These are phyloP conservation scores for Mycena galopus DNA, from an alignment of 768 basidiomycete genomes.

Conservation along the genomic window DNA sequence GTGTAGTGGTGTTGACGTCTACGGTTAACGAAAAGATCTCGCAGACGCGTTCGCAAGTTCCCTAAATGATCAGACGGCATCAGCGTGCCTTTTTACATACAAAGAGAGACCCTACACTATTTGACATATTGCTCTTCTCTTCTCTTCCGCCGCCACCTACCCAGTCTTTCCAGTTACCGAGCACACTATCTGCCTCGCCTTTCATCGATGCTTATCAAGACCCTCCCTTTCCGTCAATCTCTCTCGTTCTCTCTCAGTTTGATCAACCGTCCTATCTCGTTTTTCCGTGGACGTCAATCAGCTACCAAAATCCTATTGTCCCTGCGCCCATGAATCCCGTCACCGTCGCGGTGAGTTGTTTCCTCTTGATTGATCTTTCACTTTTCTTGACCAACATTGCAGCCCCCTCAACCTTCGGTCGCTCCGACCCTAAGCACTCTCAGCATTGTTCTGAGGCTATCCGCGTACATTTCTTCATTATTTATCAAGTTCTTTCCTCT, in stretches of 20 bases:
- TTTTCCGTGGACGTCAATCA: constrained; percentile 16
- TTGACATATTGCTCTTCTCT: neutral
- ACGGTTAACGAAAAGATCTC: neutral
- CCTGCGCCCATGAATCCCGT: neutral
- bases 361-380: neutral
- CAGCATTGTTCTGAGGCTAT: neutral
- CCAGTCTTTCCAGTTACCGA: neutral
- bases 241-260: constrained; percentile 7
- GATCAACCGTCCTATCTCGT: neutral
- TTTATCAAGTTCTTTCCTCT: neutral
- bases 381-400: neutral
- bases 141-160: constrained; percentile 5
- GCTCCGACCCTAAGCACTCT: neutral
- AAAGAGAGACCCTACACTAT: neutral
- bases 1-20: too few relatives aligned
- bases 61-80: constrained; percentile 7
- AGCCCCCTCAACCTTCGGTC: neutral
- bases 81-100: neutral
- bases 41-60: neutral
- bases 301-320: neutral
- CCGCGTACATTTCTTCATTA: neutral
- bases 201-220: neutral
- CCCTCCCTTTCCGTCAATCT: constrained; percentile 5
- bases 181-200: neutral
- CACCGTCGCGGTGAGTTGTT: neutral